Percentiles rank a stretch among this genome's conserved stretches.
Conservation (phyloP, 805 yeast genomes). For the Barnettozyma sucrosica region DNA sequence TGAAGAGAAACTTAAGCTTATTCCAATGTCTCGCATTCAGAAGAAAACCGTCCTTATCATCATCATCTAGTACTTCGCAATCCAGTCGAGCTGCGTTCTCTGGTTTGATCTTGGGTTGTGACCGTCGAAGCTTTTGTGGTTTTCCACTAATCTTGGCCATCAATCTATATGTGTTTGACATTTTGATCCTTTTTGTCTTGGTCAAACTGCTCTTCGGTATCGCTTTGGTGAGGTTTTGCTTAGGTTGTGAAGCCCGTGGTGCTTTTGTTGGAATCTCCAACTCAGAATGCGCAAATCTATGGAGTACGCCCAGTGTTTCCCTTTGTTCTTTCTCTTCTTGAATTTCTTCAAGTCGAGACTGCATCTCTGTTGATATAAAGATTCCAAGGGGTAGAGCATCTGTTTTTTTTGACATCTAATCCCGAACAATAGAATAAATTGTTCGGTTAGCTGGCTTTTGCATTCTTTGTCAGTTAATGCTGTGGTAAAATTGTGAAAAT, state of each 20-base stretch:
- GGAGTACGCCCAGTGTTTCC: not conserved
- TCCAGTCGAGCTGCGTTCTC: not conserved
- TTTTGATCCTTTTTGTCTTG: not conserved
- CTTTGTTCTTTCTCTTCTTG: conserved; percentile 11
- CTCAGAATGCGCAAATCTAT: conserved; percentile 3
- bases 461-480: no score
- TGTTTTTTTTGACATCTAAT: not conserved
- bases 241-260: not conserved
- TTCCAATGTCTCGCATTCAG: not conserved
- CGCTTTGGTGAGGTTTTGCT: not conserved
- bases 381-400: conserved; percentile 1
- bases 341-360: conserved; percentile 18
- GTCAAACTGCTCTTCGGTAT: not conserved
- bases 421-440: no score
- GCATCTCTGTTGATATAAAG: conserved; percentile 23
- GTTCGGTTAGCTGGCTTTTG: no score
- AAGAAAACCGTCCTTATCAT: not conserved
- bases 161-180: conserved; percentile 7
- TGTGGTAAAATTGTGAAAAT: no score
- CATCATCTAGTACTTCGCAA: not conserved
- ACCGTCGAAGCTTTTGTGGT: conserved; percentile 5
- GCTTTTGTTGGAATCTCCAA: not conserved
- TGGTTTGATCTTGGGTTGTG: not conserved
- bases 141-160: conserved; percentile 9
- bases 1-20: not conserved